Percentiles rank a stretch among this genome's conserved stretches.
Evolutionary conservation across 2,329 filamentous ascomycete genomes (phyloP).

Genomic region (Cladosporium sp.): DNA sequence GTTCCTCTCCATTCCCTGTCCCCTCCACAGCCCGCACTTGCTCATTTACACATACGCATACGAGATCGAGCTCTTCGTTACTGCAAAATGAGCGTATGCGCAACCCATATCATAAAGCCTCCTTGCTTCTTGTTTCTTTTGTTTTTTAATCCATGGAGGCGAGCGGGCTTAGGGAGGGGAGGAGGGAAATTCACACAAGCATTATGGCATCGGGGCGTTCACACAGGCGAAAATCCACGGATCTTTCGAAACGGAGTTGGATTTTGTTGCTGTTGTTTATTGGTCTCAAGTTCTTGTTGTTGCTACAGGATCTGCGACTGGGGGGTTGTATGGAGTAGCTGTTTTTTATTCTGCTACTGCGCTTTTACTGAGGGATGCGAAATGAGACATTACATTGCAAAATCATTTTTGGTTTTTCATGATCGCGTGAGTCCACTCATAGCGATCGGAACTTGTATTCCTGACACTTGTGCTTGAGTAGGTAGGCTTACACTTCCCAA

Average conservation of each 20-base stretch:
- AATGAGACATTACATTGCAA: neutral
- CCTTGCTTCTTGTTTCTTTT: neutral
- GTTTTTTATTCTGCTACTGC: neutral
- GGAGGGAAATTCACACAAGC: neutral
- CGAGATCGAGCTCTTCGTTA: neutral
- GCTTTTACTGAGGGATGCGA: neutral
- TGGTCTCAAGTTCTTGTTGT: neutral
- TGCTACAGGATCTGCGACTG: neutral
- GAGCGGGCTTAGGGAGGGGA: no score
- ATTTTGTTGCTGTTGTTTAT: neutral
- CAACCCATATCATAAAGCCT: neutral
- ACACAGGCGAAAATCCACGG: conserved; percentile 10
- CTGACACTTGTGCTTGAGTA: no score
- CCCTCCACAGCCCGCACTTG: neutral
- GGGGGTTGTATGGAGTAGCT: neutral
- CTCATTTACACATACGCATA: conserved; percentile 3
- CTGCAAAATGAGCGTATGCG: conserved; percentile 11
- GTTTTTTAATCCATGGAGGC: neutral
- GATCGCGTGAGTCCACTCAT: no score
- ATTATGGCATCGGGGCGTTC: conserved; percentile 10
- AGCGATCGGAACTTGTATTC: no score
- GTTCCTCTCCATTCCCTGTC: neutral
- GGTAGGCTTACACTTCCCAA: no score
- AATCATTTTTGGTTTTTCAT: neutral
- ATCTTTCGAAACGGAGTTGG: neutral